These are phyloP conservation scores for Suillus cothurnatus DNA, from an alignment of 768 basidiomycete species.

Conservation along the genomic window DNA sequence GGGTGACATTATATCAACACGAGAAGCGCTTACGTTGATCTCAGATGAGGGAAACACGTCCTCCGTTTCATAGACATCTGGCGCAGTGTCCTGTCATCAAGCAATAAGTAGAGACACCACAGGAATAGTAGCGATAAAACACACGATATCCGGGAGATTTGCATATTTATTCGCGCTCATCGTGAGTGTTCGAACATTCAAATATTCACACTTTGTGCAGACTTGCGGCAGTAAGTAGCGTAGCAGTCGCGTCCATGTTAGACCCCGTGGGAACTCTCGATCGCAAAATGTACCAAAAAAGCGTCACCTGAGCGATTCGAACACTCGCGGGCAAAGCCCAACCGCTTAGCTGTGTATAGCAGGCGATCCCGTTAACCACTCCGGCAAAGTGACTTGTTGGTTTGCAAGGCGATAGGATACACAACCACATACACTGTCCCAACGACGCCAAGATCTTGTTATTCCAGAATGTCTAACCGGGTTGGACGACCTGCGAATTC, in stretches of 20 bases:
- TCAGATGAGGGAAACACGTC: constrained; percentile 64
- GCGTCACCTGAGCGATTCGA: constrained; percentile 65
- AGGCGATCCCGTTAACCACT: constrained; percentile 92
- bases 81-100: constrained; percentile 75
- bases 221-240: background rate
- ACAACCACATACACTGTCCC: background rate
- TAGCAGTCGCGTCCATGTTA: background rate
- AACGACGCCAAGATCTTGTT: background rate
- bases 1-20: background rate
- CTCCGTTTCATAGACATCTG: constrained; percentile 91
- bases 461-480: no score
- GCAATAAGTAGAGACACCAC: constrained; percentile 7
- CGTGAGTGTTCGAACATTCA: constrained; percentile 1
- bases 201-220: background rate
- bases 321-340: constrained; percentile 65
- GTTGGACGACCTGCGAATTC: background rate
- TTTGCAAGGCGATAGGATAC: accelerated
- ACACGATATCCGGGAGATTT: constrained; percentile 88
- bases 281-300: constrained; percentile 32
- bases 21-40: constrained; percentile 45
- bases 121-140: constrained; percentile 28
- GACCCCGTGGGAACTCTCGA: background rate
- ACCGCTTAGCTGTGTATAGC: constrained; percentile 55
- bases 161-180: constrained; percentile 84
- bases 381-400: constrained; percentile 81